phyloP scores from a whole-genome alignment of 2,329 filamentous ascomycete species.

The Blumeriella jaapii region DNA sequence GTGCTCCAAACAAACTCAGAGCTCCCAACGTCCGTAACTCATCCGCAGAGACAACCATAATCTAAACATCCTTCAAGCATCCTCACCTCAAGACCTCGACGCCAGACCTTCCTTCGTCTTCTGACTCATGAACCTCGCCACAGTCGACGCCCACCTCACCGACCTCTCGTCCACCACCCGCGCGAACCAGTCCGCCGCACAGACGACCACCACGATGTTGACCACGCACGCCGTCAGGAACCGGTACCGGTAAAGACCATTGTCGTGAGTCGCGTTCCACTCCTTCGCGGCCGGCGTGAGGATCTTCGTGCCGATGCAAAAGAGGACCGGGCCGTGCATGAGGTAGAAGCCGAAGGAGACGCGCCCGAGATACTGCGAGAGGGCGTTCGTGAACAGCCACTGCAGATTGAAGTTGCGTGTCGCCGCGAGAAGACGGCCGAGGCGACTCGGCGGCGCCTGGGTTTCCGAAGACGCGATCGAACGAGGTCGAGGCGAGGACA shows the following conservation, averaged over 20 bases:
- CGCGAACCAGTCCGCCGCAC: conserved; percentile 6
- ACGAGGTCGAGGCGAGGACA: neutral
- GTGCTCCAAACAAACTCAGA: no score
- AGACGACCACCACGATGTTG: conserved; percentile 3
- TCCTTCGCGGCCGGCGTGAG: neutral
- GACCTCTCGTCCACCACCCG: conserved; percentile 6
- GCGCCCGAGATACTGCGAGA: conserved; percentile 6
- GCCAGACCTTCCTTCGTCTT: neutral
- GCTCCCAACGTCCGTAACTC: no score
- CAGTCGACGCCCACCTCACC: conserved; percentile 1
- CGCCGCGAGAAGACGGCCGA: neutral
- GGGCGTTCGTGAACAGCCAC: conserved; percentile 3
- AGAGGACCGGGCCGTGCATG: conserved; percentile 8
- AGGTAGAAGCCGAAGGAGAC: conserved; percentile 6
- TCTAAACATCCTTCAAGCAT: no score
- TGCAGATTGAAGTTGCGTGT: neutral
- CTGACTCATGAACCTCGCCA: conserved; percentile 2
- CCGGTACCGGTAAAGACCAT: neutral
- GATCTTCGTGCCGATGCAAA: conserved; percentile 5
- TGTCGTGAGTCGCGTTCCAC: neutral
- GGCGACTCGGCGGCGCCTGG: neutral
- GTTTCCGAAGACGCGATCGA: neutral
- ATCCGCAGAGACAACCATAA: no score
- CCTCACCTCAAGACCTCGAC: no score
- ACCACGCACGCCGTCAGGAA: conserved; percentile 2